Evolutionary conservation across 352 stramenopile species (phyloP).

Genomic region (Pythium myriotylum): DNA sequence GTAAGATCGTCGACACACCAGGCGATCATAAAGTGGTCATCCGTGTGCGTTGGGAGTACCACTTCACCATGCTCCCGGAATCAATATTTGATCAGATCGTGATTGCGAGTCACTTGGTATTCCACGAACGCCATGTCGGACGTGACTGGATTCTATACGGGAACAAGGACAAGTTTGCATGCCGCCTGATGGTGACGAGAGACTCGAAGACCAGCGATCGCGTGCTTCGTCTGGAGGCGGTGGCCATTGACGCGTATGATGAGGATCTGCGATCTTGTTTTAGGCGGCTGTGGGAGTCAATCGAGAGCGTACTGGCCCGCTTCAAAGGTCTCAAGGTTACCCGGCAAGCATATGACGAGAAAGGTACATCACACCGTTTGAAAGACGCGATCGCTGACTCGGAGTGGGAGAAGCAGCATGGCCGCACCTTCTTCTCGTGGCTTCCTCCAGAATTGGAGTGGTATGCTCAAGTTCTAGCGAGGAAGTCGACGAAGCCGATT

Average conservation of each 20-base stretch:
- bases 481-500: no score
- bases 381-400: background rate
- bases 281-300: background rate
- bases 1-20: no score
- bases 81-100: conserved; percentile 31
- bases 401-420: background rate
- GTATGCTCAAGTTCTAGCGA: background rate
- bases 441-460: conserved; percentile 5
- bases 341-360: background rate
- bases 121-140: background rate
- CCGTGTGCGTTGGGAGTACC: conserved; percentile 30
- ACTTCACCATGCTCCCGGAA: conserved; percentile 26
- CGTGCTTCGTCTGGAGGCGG: conserved; percentile 7
- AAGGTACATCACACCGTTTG: background rate
- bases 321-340: conserved; percentile 6
- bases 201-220: background rate
- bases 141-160: conserved; percentile 9
- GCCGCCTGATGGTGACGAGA: background rate
- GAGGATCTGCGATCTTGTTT: conserved; percentile 6
- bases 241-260: background rate
- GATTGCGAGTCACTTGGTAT: conserved; percentile 12
- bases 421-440: background rate
- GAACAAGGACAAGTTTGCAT: background rate
- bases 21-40: no score
- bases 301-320: background rate